Percentiles rank a stretch among this genome's conserved stretches.
Conservation (phyloP, 345 rosid species). For the Excoecaria agallocha region DNA sequence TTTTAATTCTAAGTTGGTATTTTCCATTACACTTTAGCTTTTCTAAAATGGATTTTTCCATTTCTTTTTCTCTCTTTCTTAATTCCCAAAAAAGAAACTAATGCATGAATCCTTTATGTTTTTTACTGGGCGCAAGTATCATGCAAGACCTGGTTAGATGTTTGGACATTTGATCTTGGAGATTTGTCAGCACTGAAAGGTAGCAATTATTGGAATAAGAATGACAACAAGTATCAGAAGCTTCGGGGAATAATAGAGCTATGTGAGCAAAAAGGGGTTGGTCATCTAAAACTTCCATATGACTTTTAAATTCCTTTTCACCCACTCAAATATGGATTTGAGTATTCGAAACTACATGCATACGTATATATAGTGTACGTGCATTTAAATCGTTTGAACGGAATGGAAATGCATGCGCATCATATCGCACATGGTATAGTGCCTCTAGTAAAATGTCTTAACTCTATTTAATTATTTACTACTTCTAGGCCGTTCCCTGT, state of each 20-base stretch:
- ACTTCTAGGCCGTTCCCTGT: constrained; percentile 29
- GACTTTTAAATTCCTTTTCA: not conserved
- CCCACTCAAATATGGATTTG: too few relatives aligned
- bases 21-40: too few relatives aligned
- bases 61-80: too few relatives aligned
- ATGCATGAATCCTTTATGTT: too few relatives aligned
- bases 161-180: constrained; percentile 29
- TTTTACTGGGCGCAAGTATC: constrained; percentile 19
- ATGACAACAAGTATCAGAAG: constrained; percentile 26
- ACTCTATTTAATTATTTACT: not conserved
- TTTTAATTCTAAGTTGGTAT: too few relatives aligned
- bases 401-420: too few relatives aligned
- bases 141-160: constrained; percentile 29
- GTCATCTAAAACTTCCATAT: not conserved
- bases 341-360: too few relatives aligned
- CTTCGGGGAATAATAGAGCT: constrained; percentile 24
- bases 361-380: too few relatives aligned
- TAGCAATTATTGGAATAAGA: constrained; percentile 18
- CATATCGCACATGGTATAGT: too few relatives aligned
- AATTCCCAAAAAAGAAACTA: too few relatives aligned
- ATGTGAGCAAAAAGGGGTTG: constrained; percentile 34
- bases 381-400: too few relatives aligned
- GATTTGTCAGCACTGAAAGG: constrained; percentile 25
- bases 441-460: not conserved
- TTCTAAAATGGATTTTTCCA: too few relatives aligned